Evolutionary conservation across 2,329 filamentous ascomycete species (phyloP).

Genomic region (Alternaria brassicicola): DNA sequence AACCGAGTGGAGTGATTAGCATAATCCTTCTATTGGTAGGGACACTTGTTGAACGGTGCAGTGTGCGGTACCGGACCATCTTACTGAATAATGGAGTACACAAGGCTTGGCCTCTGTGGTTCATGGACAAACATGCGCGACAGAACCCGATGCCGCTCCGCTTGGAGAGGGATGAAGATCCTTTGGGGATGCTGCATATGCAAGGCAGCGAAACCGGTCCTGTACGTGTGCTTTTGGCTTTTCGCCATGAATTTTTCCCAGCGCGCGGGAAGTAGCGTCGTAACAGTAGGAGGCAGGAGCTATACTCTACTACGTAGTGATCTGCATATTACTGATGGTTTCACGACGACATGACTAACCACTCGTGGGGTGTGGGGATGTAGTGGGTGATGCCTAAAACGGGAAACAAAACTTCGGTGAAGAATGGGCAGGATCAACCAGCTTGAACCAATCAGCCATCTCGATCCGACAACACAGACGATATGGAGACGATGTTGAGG

Average conservation of each 20-base stretch:
- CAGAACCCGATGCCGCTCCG: neutral
- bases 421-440: neutral
- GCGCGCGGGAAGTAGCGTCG: conserved; percentile 4
- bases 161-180: neutral
- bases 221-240: conserved; percentile 1
- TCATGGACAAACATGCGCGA: neutral
- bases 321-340: conserved; percentile 10
- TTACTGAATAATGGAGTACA: neutral
- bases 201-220: conserved; percentile 1
- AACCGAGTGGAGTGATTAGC: conserved; percentile 2
- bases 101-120: neutral
- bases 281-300: conserved; percentile 10
- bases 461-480: neutral
- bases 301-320: conserved; percentile 18
- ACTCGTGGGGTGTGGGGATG: conserved; percentile 15
- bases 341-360: conserved; percentile 8
- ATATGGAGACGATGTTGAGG: neutral
- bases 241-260: conserved; percentile 1
- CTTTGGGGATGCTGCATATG: neutral
- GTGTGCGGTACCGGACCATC: conserved; percentile 8
- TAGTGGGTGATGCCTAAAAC: conserved; percentile 5
- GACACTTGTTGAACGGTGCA: conserved; percentile 1
- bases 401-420: conserved; percentile 2
- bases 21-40: neutral
- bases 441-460: neutral